Evolutionary conservation across 2,329 filamentous ascomycete species (phyloP).

Genomic region (Penicillium griseofulvum): DNA sequence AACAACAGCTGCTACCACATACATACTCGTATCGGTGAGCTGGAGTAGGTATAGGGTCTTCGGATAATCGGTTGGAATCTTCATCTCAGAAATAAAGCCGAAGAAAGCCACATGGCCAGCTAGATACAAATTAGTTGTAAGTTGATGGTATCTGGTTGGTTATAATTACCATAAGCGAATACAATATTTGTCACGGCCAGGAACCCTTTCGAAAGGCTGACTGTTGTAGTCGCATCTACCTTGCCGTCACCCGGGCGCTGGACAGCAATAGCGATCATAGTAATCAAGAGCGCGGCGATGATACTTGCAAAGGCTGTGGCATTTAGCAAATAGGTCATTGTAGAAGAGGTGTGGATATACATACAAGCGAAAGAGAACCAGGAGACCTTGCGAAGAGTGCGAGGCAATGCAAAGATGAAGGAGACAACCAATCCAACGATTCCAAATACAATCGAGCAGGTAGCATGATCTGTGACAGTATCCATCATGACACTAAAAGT

Average conservation of each 20-base stretch:
- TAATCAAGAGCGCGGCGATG: slow-evolving; percentile 59
- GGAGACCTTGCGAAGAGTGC: slow-evolving; percentile 60
- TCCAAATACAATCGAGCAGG: slow-evolving; percentile 62
- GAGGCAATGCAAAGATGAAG: slow-evolving; percentile 56
- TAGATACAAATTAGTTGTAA: slow-evolving; percentile 25
- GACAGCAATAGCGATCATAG: slow-evolving; percentile 63
- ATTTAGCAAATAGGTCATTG: neutral
- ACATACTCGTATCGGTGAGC: slow-evolving; percentile 56
- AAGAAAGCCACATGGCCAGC: slow-evolving; percentile 66
- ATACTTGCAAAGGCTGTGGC: slow-evolving; percentile 59
- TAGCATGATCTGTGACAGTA: slow-evolving; percentile 57
- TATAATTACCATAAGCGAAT: slow-evolving; percentile 59
- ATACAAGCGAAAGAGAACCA: slow-evolving; percentile 58
- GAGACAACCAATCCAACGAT: slow-evolving; percentile 57
- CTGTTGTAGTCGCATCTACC: slow-evolving; percentile 31
- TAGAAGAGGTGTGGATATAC: neutral
- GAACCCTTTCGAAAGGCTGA: slow-evolving; percentile 53
- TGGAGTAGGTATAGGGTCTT: slow-evolving; percentile 62
- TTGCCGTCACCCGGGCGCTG: slow-evolving; percentile 38
- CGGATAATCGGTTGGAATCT: slow-evolving; percentile 56
- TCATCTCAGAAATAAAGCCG: slow-evolving; percentile 62
- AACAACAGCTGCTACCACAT: slow-evolving; percentile 62
- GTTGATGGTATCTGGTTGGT: accelerated
- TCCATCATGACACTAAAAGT: slow-evolving; percentile 67
- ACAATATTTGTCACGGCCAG: slow-evolving; percentile 64